Evolutionary conservation across 2,329 filamentous ascomycete species (phyloP), one percentile per base, ranked within the genome.

Genomic region (Nakataea oryzae): DNA sequence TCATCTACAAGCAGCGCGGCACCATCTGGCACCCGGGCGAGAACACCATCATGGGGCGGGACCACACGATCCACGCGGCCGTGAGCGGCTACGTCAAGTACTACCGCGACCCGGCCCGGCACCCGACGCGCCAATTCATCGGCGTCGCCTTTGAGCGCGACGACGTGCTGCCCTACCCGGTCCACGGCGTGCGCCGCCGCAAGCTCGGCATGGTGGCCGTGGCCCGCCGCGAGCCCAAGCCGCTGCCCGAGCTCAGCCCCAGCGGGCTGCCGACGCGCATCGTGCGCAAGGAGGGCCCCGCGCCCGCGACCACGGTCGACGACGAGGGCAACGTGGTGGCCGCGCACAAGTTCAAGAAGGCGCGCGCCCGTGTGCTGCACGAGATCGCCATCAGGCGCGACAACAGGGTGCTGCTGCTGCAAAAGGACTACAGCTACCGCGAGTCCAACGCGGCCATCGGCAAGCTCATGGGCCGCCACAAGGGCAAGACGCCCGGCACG

Each of bases 1-100:
- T 99, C 76, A 90, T 99, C 77, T 99, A 95, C 84, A 92, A 91
- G 73, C 95, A 99, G 76, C 88, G 93, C 70, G 95, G 95, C 69
- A 96, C 95, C 4, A 85, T 87, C 70, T 99, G 95, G 95, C 93
- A 88, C 74, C 89, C 95, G 1, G 95, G 95, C 70, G 95, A 97
- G 74, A 97, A 99, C 77, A 91, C 90, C 75, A 90, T 87, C 69
- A 93, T 97, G 81, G 95, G 95, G 60, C 89, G 95, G 64, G 93
- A 99, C 75, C 95, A 97, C 79, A 97, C 93, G 60, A 96, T 99
- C 73, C 96, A 90, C 75, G 87, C 95, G 61, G 87, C 86, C 64
- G 85, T 89, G 62, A 82, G 88, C 3, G 95, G 95, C 66, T 99
- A 96, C 75, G 95, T 99, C 64, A 92, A 95, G 69, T 99, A 96